Conservation (phyloP, 257 asterid species). For the Forsythia viridissima region DNA sequence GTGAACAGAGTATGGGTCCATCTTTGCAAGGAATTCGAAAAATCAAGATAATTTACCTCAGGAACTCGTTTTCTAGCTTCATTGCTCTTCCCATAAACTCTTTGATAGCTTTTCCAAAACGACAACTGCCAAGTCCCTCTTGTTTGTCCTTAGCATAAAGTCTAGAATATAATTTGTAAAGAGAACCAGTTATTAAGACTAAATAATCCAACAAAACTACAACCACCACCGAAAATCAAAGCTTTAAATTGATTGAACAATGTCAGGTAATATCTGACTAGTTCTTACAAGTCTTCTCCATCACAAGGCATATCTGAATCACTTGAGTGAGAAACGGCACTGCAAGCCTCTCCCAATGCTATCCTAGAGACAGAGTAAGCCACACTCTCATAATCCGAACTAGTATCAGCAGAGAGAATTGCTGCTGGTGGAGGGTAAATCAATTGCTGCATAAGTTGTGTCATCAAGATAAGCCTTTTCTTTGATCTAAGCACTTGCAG, state of each 20-base stretch:
- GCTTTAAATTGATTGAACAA: constrained; percentile 6
- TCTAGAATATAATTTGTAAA: constrained; percentile 35
- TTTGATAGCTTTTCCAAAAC: constrained; percentile 35
- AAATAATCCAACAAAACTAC: neutral
- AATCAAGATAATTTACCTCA: constrained; percentile 48
- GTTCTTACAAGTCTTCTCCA: constrained; percentile 49
- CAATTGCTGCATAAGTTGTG: constrained; percentile 86
- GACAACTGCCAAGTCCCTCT: constrained; percentile 37
- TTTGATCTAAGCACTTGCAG: constrained; percentile 49
- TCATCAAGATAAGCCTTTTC: constrained; percentile 71
- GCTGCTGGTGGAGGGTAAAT: constrained; percentile 58
- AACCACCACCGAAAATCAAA: neutral
- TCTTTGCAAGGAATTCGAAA: neutral
- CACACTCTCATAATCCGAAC: constrained; percentile 43
- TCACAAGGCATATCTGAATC: constrained; percentile 29
- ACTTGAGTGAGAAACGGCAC: constrained; percentile 42
- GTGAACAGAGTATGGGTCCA: neutral
- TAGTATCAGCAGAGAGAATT: constrained; percentile 60
- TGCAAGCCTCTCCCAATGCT: constrained; percentile 75
- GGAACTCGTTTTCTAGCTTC: constrained; percentile 62
- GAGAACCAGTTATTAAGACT: constrained; percentile 7
- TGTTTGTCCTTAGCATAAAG: constrained; percentile 29
- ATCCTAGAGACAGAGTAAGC: constrained; percentile 59
- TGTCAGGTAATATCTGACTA: constrained; percentile 19
- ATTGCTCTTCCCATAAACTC: constrained; percentile 53